Conservation (phyloP, 441 rosid genomes). For the Erodium chrysanthum region DNA sequence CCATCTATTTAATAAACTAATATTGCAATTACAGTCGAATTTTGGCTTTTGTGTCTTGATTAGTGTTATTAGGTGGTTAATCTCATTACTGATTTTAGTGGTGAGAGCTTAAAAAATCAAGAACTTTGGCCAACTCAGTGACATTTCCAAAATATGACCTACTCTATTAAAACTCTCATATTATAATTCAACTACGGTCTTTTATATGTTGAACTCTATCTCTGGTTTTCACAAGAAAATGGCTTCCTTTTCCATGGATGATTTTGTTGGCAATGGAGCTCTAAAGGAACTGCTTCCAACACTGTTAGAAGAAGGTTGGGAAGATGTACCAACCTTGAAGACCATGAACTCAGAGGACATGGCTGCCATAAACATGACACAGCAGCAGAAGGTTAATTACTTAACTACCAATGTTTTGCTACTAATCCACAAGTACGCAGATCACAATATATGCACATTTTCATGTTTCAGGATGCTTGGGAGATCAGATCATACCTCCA, state of each 20-base stretch:
- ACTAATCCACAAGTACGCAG: background rate
- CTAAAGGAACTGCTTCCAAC: slow-evolving; percentile 41
- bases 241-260: slow-evolving; percentile 58
- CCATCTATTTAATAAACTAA: background rate
- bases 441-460: background rate
- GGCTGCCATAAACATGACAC: slow-evolving; percentile 49
- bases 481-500: slow-evolving; percentile 63
- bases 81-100: background rate
- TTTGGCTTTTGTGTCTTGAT: background rate
- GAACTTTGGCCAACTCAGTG: background rate
- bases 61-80: slow-evolving; percentile 11
- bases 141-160: background rate
- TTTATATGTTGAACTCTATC: slow-evolving; percentile 11
- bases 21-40: background rate
- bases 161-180: background rate
- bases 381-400: slow-evolving; percentile 27
- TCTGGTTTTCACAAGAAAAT: slow-evolving; percentile 21
- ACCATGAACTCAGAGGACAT: slow-evolving; percentile 50
- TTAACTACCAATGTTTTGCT: no score
- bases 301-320: slow-evolving; percentile 64
- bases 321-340: slow-evolving; percentile 63
- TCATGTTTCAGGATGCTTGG: slow-evolving; percentile 38
- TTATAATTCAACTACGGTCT: background rate
- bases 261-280: slow-evolving; percentile 50
- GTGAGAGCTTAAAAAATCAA: background rate